Evolutionary conservation across 2,329 filamentous ascomycete genomes (phyloP).

Genomic region (Trichoderma endophyticum): DNA sequence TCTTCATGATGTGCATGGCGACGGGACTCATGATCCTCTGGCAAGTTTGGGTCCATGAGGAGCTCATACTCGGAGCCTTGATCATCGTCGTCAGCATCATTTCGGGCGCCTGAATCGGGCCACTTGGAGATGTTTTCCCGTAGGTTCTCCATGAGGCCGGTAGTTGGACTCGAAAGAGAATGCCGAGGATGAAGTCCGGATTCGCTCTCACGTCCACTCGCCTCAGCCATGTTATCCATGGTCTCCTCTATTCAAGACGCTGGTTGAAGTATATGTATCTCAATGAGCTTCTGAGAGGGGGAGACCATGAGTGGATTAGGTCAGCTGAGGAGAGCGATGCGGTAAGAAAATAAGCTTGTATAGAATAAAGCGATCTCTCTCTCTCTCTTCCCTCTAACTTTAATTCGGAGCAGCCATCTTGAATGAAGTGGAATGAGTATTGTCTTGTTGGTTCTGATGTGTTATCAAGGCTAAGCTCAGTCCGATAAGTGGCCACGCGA

Average conservation of each 20-base stretch:
- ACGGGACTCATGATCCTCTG: constrained; percentile 33
- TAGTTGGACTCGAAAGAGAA: constrained; percentile 29
- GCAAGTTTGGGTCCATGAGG: constrained; percentile 52
- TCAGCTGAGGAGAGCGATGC: background rate
- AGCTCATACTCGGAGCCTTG: constrained; percentile 53
- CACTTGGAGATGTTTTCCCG: constrained; percentile 39
- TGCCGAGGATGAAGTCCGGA: constrained; percentile 26
- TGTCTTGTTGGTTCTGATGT: background rate
- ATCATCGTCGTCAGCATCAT: constrained; percentile 43
- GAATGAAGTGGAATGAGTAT: background rate
- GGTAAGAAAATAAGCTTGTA: background rate
- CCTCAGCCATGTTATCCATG: constrained; percentile 20
- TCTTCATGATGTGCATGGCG: constrained; percentile 28
- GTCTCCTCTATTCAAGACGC: background rate
- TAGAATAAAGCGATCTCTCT: background rate
- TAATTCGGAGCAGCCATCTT: background rate
- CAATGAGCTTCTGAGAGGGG: background rate
- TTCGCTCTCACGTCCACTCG: constrained; percentile 25
- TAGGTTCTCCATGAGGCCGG: constrained; percentile 25
- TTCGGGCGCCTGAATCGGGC: constrained; percentile 38
- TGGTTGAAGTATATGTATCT: background rate
- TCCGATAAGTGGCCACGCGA: constrained; percentile 5
- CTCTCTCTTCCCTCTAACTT: background rate
- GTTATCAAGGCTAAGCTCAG: background rate
- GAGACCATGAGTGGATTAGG: background rate